phyloP scores from a whole-genome alignment of 2,329 filamentous ascomycete genomes.

The Monilinia fructigena region DNA sequence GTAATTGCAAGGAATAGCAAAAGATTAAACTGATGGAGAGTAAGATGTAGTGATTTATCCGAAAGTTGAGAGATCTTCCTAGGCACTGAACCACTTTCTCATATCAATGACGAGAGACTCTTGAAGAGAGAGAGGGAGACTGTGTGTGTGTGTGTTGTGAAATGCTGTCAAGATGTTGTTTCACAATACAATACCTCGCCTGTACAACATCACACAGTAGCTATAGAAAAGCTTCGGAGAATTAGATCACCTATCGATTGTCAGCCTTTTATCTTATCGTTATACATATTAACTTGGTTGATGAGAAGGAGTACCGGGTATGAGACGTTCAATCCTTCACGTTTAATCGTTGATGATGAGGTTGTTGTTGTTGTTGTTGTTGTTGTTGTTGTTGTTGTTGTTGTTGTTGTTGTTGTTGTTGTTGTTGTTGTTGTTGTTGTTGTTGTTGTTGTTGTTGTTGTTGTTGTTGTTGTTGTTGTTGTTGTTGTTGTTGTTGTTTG shows the following conservation, averaged over 20 bases:
- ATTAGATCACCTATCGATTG: constrained; percentile 14
- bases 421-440: too few relatives aligned
- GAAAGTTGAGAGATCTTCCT: not conserved
- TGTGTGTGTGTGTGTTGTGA: not conserved
- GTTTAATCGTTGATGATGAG: too few relatives aligned
- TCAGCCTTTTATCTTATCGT: constrained; percentile 3
- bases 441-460: too few relatives aligned
- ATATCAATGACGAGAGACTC: not conserved
- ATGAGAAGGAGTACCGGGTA: not conserved
- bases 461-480: too few relatives aligned
- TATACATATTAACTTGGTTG: not conserved
- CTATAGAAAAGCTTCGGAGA: constrained; percentile 10
- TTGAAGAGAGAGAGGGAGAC: not conserved
- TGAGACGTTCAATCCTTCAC: not conserved
- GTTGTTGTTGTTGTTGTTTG: too few relatives aligned
- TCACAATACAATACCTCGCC: constrained; percentile 21
- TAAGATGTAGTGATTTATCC: not conserved
- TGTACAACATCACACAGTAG: constrained; percentile 5
- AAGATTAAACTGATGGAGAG: not conserved
- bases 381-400: too few relatives aligned
- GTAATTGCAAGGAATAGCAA: not conserved
- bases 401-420: too few relatives aligned
- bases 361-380: not conserved
- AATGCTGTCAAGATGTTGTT: constrained; percentile 17
- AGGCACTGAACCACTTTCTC: not conserved